These are phyloP conservation scores for Jimgerdemannia lactiflua DNA, from an alignment of 192 early-diverging fungal genomes.

Conservation along the genomic window DNA sequence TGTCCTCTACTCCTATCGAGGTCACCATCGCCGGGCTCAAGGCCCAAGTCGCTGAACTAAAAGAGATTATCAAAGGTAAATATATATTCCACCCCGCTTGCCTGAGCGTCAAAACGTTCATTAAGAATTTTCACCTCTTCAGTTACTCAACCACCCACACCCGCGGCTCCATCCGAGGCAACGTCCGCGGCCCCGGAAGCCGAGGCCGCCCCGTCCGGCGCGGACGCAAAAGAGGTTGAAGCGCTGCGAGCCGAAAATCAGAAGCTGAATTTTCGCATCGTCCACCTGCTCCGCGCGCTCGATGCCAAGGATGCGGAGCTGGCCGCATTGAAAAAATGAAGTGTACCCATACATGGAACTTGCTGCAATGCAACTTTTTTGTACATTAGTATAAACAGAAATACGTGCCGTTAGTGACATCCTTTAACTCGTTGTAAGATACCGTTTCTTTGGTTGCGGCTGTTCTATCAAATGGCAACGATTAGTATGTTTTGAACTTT, in stretches of 20 bases:
- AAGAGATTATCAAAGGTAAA: not conserved
- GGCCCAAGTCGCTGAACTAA: not conserved
- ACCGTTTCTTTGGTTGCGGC: no score
- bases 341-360: not conserved
- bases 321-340: not conserved
- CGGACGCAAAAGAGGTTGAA: not conserved
- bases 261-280: not conserved
- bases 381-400: no score
- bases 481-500: no score
- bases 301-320: not conserved
- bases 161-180: not conserved
- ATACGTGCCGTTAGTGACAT: no score
- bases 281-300: constrained; percentile 2
- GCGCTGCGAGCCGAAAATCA: not conserved
- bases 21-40: not conserved
- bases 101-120: not conserved
- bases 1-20: not conserved
- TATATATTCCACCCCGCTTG: not conserved
- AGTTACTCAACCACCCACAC: not conserved
- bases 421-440: no score
- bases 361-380: no score
- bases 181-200: not conserved
- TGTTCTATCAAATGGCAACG: no score
- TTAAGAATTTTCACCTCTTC: not conserved
- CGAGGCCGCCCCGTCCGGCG: no score